These are phyloP conservation scores for Yarrowia sp. DNA, from an alignment of 805 yeast genomes.

Conservation along the genomic window DNA sequence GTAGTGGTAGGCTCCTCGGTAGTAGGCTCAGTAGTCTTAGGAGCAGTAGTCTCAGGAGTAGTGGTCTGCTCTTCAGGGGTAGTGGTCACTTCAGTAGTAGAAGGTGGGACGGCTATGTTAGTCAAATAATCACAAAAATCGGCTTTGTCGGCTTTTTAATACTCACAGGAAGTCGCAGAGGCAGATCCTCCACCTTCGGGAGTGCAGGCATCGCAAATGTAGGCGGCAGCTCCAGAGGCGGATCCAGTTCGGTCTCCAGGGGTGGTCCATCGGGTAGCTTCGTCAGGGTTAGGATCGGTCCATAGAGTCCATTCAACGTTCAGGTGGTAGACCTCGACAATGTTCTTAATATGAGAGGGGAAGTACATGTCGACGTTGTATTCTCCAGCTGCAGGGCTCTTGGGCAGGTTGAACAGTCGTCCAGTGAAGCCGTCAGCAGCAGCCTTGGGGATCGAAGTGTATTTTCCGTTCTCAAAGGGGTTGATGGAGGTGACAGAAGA, in stretches of 20 bases:
- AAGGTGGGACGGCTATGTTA: constrained; percentile 11
- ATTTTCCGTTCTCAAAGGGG: not conserved
- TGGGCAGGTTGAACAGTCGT: constrained; percentile 16
- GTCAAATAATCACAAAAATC: not conserved
- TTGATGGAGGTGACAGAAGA: not conserved
- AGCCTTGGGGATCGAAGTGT: not conserved
- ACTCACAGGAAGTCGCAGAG: constrained; percentile 2
- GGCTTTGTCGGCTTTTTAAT: not conserved
- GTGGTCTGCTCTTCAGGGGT: not conserved
- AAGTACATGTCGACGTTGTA: not conserved
- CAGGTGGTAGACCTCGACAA: not conserved
- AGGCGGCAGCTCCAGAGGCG: not conserved
- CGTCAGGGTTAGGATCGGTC: not conserved
- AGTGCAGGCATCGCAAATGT: not conserved
- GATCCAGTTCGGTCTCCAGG: not conserved
- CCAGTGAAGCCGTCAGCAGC: not conserved
- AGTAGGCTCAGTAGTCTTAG: not conserved
- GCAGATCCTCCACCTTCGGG: constrained; percentile 24
- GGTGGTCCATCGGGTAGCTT: not conserved
- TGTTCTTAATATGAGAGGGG: not conserved
- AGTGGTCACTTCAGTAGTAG: not conserved
- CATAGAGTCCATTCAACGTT: constrained; percentile 1
- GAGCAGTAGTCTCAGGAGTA: not conserved
- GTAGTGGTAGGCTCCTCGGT: not conserved
- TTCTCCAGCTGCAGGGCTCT: not conserved